Conservation (phyloP, 1,139 yeast species). For the Taphrina sp. region DNA sequence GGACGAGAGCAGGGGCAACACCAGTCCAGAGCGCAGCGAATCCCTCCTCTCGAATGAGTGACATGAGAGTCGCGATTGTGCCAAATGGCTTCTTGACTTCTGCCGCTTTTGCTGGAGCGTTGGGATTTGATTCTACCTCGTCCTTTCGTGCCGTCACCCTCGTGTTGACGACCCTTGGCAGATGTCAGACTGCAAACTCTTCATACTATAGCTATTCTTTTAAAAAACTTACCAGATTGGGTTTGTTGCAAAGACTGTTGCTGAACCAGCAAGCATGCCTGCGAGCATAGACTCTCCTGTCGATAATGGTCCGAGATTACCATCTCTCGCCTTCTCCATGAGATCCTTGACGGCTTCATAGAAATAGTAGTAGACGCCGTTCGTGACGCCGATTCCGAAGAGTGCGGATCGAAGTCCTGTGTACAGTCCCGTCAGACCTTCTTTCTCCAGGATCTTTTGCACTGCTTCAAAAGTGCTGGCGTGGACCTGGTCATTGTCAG, state of each 20-base stretch:
- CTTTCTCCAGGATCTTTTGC: conserved; percentile 55
- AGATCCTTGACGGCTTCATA: conserved; percentile 68
- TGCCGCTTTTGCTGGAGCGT: conserved; percentile 21
- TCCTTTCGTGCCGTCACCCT: conserved; percentile 37
- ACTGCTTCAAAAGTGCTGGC: conserved; percentile 44
- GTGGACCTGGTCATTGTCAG: conserved; percentile 34
- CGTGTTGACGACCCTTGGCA: conserved; percentile 40
- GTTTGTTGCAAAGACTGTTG: conserved; percentile 81
- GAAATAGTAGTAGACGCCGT: conserved; percentile 85
- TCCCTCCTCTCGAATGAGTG: conserved; percentile 72
- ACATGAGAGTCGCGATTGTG: conserved; percentile 56
- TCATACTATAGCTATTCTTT: no score
- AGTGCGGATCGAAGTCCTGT: conserved; percentile 86
- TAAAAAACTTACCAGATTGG: conserved; percentile 74
- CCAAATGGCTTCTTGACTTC: conserved; percentile 40
- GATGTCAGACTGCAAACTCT: conserved; percentile 44
- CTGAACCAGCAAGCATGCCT: conserved; percentile 84
- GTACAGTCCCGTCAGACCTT: conserved; percentile 72
- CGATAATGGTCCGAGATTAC: conserved; percentile 42
- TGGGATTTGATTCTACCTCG: conserved; percentile 26
- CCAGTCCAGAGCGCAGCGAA: conserved; percentile 67
- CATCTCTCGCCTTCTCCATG: conserved; percentile 48
- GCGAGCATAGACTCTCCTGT: conserved; percentile 72
- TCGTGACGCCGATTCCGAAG: conserved; percentile 79
- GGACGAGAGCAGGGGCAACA: conserved; percentile 74